Evolutionary conservation across 2,329 filamentous ascomycete genomes (phyloP).

Genomic region (Ophiostoma australiae): DNA sequence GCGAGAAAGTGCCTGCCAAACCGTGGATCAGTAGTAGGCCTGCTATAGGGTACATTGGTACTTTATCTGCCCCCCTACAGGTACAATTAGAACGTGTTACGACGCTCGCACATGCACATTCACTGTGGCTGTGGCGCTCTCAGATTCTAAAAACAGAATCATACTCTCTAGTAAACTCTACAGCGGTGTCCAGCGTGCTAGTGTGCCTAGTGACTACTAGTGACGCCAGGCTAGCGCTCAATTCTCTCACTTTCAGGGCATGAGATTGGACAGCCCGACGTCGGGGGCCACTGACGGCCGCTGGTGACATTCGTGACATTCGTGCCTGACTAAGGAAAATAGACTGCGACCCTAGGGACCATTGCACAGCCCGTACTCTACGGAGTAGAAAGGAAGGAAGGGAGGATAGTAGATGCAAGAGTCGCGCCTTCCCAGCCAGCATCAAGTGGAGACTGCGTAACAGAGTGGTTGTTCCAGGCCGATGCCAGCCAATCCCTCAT

Average conservation of each 20-base stretch:
- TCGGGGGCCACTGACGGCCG: background rate
- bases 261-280: background rate
- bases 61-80: background rate
- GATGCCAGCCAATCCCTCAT: background rate
- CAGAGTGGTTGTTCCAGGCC: background rate
- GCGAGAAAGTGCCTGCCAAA: background rate
- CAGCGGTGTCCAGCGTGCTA: background rate
- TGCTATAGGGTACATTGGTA: background rate
- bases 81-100: background rate
- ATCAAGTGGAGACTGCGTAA: background rate
- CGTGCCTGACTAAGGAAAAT: conserved; percentile 6
- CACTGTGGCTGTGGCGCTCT: background rate
- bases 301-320: background rate
- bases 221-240: background rate
- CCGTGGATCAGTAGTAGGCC: background rate
- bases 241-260: background rate
- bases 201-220: background rate
- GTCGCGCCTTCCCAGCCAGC: background rate
- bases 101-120: conserved; percentile 3
- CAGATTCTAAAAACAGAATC: background rate
- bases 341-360: background rate
- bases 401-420: background rate
- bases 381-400: background rate
- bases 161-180: background rate
- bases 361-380: background rate